A percentile compares a stretch with the other conserved stretches of the same genome.
These are phyloP conservation scores for Hypoxylon lienhwacheense DNA, from an alignment of 495 filamentous ascomycete species.

Conservation along the genomic window DNA sequence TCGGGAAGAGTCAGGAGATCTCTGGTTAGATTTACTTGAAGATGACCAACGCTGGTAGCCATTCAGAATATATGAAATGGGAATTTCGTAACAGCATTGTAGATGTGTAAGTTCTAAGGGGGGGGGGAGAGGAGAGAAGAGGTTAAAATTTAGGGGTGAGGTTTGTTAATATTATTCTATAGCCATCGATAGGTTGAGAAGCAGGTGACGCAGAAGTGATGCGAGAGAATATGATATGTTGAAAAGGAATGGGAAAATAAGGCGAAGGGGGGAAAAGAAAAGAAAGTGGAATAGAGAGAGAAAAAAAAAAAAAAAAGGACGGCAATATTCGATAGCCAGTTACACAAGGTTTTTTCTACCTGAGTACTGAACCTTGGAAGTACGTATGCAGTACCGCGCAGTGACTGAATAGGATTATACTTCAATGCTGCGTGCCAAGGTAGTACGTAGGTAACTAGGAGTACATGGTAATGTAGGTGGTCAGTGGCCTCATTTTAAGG, in stretches of 20 bases:
- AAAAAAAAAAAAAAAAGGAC: slow-evolving; percentile 16
- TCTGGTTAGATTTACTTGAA: slow-evolving; percentile 26
- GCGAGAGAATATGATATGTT: slow-evolving; percentile 29
- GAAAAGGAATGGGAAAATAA: slow-evolving; percentile 11
- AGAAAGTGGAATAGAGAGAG: too few species aligned
- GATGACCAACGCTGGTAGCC: slow-evolving; percentile 25
- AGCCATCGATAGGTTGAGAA: slow-evolving; percentile 25
- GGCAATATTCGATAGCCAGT: slow-evolving; percentile 18
- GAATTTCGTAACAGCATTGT: slow-evolving; percentile 25
- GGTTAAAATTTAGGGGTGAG: slow-evolving; percentile 4
- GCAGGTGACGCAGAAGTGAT: slow-evolving; percentile 34
- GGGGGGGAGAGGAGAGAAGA: slow-evolving; percentile 2
- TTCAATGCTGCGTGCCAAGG: too few species aligned
- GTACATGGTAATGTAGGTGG: too few species aligned
- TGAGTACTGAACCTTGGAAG: neutral
- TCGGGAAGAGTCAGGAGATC: slow-evolving; percentile 18
- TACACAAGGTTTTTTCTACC: slow-evolving; percentile 7
- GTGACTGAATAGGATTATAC: too few species aligned
- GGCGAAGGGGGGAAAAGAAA: slow-evolving; percentile 13
- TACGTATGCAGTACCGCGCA: too few species aligned
- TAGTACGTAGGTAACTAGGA: slow-evolving; percentile 10
- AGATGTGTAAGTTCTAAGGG: slow-evolving; percentile 1
- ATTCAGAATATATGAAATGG: slow-evolving; percentile 27
- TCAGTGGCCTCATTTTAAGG: slow-evolving; percentile 7
- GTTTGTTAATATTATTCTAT: slow-evolving; percentile 16